A percentile compares a stretch with the other conserved stretches of the same genome.
Conservation (phyloP, 2,329 filamentous ascomycete species). For the Aspergillus eucalypticola region DNA sequence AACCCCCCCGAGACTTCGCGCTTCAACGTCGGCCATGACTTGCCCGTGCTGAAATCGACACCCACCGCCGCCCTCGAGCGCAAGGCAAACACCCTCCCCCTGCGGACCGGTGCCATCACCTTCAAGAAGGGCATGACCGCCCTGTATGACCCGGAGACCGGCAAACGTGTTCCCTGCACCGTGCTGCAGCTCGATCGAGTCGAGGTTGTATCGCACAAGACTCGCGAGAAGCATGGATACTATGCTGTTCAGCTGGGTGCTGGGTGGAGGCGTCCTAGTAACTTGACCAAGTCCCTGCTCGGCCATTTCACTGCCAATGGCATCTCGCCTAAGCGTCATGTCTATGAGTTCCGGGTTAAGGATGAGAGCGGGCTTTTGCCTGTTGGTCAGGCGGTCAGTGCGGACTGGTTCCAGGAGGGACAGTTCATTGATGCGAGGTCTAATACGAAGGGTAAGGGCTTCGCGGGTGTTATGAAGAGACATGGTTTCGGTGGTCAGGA, state of each 20-base stretch:
- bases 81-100: constrained; percentile 59
- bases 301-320: constrained; percentile 85
- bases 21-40: constrained; percentile 55
- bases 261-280: constrained; percentile 71
- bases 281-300: constrained; percentile 77
- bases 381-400: constrained; percentile 72
- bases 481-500: constrained; percentile 87
- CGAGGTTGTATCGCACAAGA: constrained; percentile 86
- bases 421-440: constrained; percentile 86
- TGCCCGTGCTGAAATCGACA: constrained; percentile 57
- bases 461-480: constrained; percentile 96
- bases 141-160: constrained; percentile 74
- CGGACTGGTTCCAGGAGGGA: constrained; percentile 89
- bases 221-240: constrained; percentile 77
- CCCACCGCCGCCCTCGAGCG: constrained; percentile 61
- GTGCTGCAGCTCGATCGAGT: constrained; percentile 91
- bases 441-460: constrained; percentile 83
- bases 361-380: constrained; percentile 70
- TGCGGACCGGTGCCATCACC: constrained; percentile 78
- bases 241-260: constrained; percentile 88
- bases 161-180: constrained; percentile 79
- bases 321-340: constrained; percentile 77
- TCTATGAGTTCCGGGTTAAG: constrained; percentile 86
- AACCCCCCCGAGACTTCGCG: constrained; percentile 53
- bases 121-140: constrained; percentile 96